phyloP scores from a whole-genome alignment of 1,139 yeast species.

The Candida tetrigidarum region DNA sequence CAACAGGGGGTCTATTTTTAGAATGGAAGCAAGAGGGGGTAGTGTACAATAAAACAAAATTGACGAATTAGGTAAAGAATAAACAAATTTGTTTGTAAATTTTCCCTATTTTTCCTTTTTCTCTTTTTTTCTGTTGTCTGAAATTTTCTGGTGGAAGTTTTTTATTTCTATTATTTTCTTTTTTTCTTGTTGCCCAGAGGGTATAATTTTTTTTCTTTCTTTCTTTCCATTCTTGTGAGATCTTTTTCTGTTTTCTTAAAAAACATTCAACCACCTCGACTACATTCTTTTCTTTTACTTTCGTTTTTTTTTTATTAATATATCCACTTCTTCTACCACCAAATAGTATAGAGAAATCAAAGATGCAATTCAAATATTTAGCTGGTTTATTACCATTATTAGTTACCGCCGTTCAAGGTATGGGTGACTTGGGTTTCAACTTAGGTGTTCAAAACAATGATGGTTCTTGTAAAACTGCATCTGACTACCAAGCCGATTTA shows the following conservation, averaged over 20 bases:
- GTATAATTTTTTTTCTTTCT: too few species aligned
- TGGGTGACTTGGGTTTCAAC: slow-evolving; percentile 71
- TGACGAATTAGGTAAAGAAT: slow-evolving; percentile 3
- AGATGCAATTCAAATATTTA: slow-evolving; percentile 43
- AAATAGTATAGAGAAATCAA: too few species aligned
- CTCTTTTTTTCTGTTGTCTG: not conserved
- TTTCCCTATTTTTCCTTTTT: not conserved
- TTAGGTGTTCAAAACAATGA: slow-evolving; percentile 74
- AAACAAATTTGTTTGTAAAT: not conserved
- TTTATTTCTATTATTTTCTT: too few species aligned
- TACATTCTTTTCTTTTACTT: too few species aligned
- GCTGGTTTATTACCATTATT: slow-evolving; percentile 32
- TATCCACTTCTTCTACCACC: not conserved
- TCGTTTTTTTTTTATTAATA: not conserved
- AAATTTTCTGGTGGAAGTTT: too few species aligned
- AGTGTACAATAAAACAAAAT: not conserved
- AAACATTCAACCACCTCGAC: too few species aligned
- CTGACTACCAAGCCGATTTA: slow-evolving; percentile 71
- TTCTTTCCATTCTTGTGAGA: not conserved
- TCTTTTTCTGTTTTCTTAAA: not conserved
- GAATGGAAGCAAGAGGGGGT: not conserved
- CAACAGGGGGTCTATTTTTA: not conserved
- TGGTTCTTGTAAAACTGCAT: slow-evolving; percentile 73
- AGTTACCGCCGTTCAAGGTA: slow-evolving; percentile 41
- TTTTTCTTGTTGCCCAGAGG: not conserved